Base-by-base conservation (phyloP, 306 rosid species). In the Vigna reflexopilosa region DNA sequence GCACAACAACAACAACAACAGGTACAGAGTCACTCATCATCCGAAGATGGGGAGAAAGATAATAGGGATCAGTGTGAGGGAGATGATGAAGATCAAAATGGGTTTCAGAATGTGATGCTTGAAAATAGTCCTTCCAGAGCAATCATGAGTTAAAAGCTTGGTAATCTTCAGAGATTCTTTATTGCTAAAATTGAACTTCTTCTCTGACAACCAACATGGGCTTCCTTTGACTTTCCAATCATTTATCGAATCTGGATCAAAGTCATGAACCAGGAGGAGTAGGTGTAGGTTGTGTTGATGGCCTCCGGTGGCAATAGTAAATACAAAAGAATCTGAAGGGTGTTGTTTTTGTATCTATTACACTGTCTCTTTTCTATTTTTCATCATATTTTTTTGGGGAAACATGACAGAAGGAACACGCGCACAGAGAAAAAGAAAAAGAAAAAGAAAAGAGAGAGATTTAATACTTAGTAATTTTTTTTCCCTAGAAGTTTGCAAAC, bases 21-120 rank as follows among this genome's bases (percentile, higher is more conserved):
- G 63, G 20, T 62, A 0, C 85, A 79, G 68, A 34, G 22, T 62
- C 24, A 32, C 52, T 62, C 90, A 26, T 78, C 63, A 32, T 77
- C 88, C 34, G 88, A 84, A 34, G 89, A 85, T 22, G 86, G 71
- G 3, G 91, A 83, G 22, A 38, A 80, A 4, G 83, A 87, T 64
- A 87, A 85, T 51, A 75, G 42, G 40, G 76, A 86, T 62, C 79
- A 80, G 42, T 69, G 70, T 13, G 82, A 49, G 44, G 82, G 81
- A 74, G 84, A 83, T 4, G 45, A 62, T 47, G 83, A 82, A 10
- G 84, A 88, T 58, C 69, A 74, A 57, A 34, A 6, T 45, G 85
- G 24, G 12, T 79, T 77, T 84, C 83, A 67, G 38, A 68, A 81
- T 85, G 81, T 59, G 42, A 70, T 71, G 65, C 80, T 76, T 30